Conservation (phyloP, 2,329 filamentous ascomycete species). For the Karstenula rhodostoma region DNA sequence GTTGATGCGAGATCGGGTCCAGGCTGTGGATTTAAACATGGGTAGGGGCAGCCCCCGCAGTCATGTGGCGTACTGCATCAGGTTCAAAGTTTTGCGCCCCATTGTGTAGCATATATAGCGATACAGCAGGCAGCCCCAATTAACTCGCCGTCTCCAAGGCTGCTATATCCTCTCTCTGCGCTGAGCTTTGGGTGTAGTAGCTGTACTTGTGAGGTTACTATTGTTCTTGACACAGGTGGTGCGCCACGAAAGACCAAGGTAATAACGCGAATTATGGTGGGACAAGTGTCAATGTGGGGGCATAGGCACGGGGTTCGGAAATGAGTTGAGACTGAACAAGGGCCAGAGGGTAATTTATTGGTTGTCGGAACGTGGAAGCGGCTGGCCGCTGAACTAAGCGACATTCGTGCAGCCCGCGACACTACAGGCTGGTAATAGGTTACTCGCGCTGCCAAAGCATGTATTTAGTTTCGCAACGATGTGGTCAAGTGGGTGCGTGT, state of each 20-base stretch:
- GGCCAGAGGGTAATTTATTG: no score
- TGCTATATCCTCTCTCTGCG: neutral
- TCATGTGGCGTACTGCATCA: no score
- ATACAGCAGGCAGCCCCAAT: neutral
- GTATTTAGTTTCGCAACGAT: no score
- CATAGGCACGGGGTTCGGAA: no score
- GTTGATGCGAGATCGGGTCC: neutral
- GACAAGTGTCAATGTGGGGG: neutral
- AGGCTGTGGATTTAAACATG: neutral
- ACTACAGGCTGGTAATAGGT: neutral
- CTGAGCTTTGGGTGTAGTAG: neutral
- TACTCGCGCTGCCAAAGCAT: neutral
- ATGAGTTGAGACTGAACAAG: neutral
- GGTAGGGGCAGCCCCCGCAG: neutral
- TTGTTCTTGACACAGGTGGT: neutral
- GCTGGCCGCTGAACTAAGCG: neutral
- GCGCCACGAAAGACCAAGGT: neutral
- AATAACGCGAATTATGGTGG: neutral
- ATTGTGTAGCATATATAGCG: neutral
- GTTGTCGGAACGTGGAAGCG: neutral
- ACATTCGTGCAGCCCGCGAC: neutral
- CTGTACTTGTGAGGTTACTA: neutral
- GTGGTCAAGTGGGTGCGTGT: no score
- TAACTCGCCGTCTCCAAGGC: neutral
- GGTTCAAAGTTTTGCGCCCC: neutral